phyloP scores from a whole-genome alignment of 176 grass and related monocot species.

The Carex littledalei region DNA sequence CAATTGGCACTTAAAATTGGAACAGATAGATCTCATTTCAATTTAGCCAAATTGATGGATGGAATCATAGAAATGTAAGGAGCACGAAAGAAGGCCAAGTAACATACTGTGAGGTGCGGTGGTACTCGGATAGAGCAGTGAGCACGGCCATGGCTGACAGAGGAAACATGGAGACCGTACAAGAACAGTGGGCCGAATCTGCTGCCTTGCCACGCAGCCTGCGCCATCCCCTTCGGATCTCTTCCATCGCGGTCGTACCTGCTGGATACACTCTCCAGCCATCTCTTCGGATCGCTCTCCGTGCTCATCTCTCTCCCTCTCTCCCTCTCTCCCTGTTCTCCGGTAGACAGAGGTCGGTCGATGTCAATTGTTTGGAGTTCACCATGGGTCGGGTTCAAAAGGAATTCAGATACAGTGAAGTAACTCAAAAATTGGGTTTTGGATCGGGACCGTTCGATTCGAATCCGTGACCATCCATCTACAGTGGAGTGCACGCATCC shows the following conservation, averaged over 20 bases:
- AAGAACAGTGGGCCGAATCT: conserved; percentile 8
- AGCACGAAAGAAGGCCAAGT: background rate
- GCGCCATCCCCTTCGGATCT: background rate
- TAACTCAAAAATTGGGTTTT: too few relatives aligned
- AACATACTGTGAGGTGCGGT: conserved; percentile 9
- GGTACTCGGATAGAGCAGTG: conserved; percentile 22
- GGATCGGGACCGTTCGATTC: too few relatives aligned
- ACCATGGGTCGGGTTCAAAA: background rate
- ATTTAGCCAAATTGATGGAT: background rate
- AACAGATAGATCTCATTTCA: background rate
- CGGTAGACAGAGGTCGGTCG: background rate
- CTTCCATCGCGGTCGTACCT: background rate
- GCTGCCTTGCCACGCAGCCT: conserved; percentile 7
- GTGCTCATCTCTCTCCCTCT: background rate
- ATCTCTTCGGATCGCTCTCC: conserved; percentile 5
- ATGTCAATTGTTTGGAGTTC: background rate
- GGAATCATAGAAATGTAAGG: background rate
- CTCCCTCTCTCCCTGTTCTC: background rate
- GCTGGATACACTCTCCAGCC: conserved; percentile 8
- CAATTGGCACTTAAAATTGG: background rate
- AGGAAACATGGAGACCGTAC: conserved; percentile 15
- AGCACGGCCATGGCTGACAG: background rate
- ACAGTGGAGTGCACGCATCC: too few relatives aligned
- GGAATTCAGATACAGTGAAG: too few relatives aligned
- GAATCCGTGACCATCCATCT: too few relatives aligned